Percentiles rank a stretch among this genome's conserved stretches.
phyloP scores from a whole-genome alignment of 164 flowering plant species.

The Magnolia changhungtana region DNA sequence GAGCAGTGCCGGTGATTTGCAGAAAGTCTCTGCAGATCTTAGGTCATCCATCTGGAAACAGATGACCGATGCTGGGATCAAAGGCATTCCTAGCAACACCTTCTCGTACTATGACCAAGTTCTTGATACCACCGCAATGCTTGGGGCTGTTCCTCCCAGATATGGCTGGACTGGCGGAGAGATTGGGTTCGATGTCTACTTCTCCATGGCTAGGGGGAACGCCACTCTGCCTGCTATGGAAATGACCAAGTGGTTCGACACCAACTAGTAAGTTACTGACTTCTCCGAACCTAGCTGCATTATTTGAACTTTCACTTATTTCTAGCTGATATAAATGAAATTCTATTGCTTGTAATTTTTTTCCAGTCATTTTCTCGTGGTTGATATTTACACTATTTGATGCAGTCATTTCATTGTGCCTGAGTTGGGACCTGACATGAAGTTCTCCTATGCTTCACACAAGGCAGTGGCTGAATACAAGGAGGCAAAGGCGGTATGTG shows the following conservation, averaged over 20 bases:
- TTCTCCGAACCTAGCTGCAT: background rate
- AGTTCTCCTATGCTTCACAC: conserved; percentile 31
- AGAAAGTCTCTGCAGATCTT: conserved; percentile 60
- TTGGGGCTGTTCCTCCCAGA: conserved; percentile 74
- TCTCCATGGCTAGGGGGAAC: conserved; percentile 85
- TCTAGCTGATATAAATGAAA: background rate
- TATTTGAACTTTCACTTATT: background rate
- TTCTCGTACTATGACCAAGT: conserved; percentile 72
- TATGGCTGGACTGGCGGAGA: conserved; percentile 67
- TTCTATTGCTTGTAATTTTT: background rate
- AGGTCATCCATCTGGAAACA: conserved; percentile 78
- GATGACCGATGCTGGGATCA: conserved; percentile 65
- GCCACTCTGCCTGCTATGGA: conserved; percentile 81
- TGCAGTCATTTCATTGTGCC: conserved; percentile 33
- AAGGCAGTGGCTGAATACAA: conserved; percentile 30
- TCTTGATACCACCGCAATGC: conserved; percentile 70
- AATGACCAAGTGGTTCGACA: conserved; percentile 91
- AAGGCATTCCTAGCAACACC: conserved; percentile 74
- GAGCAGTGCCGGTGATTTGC: conserved; percentile 63
- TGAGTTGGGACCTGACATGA: conserved; percentile 28
- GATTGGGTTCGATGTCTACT: conserved; percentile 67
- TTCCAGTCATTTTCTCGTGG: background rate
- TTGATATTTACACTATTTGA: background rate
- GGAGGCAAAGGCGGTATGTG: conserved; percentile 30
- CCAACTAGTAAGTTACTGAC: conserved; percentile 64